These are phyloP conservation scores for Trifolium dubium DNA, from an alignment of 306 rosid species.

Conservation along the genomic window DNA sequence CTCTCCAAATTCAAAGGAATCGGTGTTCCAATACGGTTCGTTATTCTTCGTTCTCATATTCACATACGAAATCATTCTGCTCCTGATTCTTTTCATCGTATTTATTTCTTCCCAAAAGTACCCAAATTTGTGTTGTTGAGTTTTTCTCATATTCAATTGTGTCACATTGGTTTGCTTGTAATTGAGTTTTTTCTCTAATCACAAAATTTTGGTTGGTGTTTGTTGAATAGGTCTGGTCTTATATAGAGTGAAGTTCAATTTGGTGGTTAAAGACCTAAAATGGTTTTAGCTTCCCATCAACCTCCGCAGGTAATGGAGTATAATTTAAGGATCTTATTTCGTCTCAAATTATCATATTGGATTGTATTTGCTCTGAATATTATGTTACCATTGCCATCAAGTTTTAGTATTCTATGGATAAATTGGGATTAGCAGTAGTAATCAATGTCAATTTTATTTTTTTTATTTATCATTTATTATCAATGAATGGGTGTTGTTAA, in stretches of 20 bases:
- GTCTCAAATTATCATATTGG: slow-evolving; percentile 5
- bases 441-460: neutral
- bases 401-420: neutral
- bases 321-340: neutral
- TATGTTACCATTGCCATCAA: neutral
- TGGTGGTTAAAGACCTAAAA: slow-evolving; percentile 53
- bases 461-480: neutral
- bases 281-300: slow-evolving; percentile 78
- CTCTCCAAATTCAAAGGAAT: neutral
- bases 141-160: neutral
- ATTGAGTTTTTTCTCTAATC: slow-evolving; percentile 16
- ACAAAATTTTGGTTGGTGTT: slow-evolving; percentile 14
- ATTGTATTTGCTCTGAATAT: neutral
- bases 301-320: slow-evolving; percentile 60
- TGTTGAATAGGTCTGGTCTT: slow-evolving; percentile 52
- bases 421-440: neutral
- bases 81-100: slow-evolving; percentile 1
- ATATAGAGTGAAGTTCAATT: too few relatives aligned
- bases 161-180: neutral
- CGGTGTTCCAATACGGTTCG: slow-evolving; percentile 5
- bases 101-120: neutral
- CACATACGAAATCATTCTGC: too few relatives aligned
- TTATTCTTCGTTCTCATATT: neutral
- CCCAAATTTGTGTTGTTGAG: neutral
- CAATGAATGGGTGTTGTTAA: neutral